These are phyloP conservation scores for Ricinus communis DNA, from an alignment of 345 rosid genomes.

Conservation along the genomic window DNA sequence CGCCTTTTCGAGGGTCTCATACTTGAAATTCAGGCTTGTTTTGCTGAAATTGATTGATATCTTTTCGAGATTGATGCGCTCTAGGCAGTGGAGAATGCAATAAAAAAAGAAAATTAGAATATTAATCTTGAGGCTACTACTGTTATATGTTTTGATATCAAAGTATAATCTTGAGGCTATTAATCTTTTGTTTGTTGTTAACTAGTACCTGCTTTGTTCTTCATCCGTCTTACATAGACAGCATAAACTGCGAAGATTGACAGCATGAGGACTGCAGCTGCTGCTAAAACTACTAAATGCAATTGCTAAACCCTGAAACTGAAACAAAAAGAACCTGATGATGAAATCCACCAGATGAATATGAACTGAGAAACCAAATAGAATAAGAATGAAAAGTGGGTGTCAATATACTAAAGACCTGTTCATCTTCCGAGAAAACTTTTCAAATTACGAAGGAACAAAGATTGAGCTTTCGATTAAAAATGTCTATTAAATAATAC, in stretches of 20 bases:
- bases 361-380: too few relatives aligned
- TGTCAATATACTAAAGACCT: too few relatives aligned
- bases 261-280: slow-evolving; percentile 36
- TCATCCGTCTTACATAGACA: slow-evolving; percentile 24
- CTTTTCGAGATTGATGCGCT: slow-evolving; percentile 26
- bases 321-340: too few relatives aligned
- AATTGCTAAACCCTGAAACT: slow-evolving; percentile 22
- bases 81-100: slow-evolving; percentile 17
- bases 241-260: slow-evolving; percentile 35
- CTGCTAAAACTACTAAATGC: slow-evolving; percentile 30
- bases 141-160: background rate
- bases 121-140: background rate
- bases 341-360: too few relatives aligned
- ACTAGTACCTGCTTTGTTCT: slow-evolving; percentile 39
- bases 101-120: background rate
- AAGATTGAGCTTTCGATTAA: too few relatives aligned
- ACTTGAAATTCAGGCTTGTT: slow-evolving; percentile 37
- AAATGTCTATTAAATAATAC: background rate
- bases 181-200: background rate
- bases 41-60: slow-evolving; percentile 25
- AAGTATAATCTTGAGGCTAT: background rate
- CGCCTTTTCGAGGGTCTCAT: slow-evolving; percentile 54
- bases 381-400: too few relatives aligned
- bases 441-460: too few relatives aligned
- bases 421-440: too few relatives aligned